Conservation (phyloP, 2,329 filamentous ascomycete species). For the Nothopassalora personata region DNA sequence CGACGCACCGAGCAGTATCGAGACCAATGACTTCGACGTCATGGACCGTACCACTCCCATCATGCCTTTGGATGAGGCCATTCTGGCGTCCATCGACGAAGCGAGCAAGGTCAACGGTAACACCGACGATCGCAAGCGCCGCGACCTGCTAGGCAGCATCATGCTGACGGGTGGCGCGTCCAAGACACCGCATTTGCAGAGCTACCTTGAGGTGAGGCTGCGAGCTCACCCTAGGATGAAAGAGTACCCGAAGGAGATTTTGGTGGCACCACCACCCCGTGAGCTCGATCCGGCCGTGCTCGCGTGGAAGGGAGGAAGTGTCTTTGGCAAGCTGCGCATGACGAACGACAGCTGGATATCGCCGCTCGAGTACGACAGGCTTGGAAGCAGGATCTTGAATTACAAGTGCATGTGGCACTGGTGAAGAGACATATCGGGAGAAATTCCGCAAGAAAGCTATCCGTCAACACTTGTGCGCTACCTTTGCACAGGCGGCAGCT, state of each 20-base stretch:
- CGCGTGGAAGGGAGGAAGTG: conserved; percentile 94
- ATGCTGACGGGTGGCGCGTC: conserved; percentile 85
- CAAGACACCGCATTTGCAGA: conserved; percentile 72
- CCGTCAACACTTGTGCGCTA: too few species aligned
- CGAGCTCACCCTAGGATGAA: conserved; percentile 55
- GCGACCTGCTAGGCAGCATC: conserved; percentile 82
- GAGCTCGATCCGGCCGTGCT: conserved; percentile 98
- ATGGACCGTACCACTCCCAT: conserved; percentile 77
- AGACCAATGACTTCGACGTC: conserved; percentile 53
- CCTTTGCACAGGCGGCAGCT: too few species aligned
- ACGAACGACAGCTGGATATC: conserved; percentile 97
- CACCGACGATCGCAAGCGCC: conserved; percentile 85
- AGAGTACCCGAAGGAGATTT: conserved; percentile 60
- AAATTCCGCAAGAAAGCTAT: too few species aligned
- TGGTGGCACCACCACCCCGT: conserved; percentile 66
- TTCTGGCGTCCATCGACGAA: conserved; percentile 82
- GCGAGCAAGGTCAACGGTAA: conserved; percentile 50
- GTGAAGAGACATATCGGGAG: conserved; percentile 26
- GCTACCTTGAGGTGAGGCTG: conserved; percentile 77
- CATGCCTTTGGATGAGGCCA: conserved; percentile 80
- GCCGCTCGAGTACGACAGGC: conserved; percentile 76
- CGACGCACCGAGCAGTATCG: background rate
- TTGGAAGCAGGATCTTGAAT: conserved; percentile 75
- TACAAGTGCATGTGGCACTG: conserved; percentile 69
- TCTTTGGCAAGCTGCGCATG: conserved; percentile 79